Conservation (phyloP, 805 yeast genomes). For the Debaryomyces castellii region DNA sequence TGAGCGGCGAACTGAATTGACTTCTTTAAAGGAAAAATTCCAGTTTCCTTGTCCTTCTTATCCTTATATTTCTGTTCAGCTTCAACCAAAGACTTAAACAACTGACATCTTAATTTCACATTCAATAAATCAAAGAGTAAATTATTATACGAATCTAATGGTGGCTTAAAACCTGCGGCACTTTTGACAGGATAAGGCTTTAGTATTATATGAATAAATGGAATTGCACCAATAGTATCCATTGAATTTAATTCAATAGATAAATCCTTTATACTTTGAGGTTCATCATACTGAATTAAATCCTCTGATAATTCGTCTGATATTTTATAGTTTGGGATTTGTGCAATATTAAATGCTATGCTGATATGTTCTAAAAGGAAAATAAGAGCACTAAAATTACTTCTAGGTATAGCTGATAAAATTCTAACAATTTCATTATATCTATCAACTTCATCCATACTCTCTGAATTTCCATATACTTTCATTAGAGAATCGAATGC, state of each 20-base stretch:
- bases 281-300: conserved; percentile 7
- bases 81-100: conserved; percentile 18
- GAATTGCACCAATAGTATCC: conserved; percentile 37
- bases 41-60: conserved; percentile 33
- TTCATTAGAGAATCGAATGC: conserved; percentile 32
- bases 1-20: neutral
- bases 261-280: conserved; percentile 5
- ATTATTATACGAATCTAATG: conserved; percentile 23
- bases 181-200: conserved; percentile 39
- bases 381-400: conserved; percentile 37
- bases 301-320: conserved; percentile 24
- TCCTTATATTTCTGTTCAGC: conserved; percentile 26
- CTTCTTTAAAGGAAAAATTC: conserved; percentile 13
- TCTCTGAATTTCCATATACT: conserved; percentile 10
- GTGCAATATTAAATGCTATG: conserved; percentile 18
- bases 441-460: conserved; percentile 1
- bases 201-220: conserved; percentile 39
- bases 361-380: conserved; percentile 36
- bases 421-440: conserved; percentile 20
- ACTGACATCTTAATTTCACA: conserved; percentile 19
- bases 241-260: conserved; percentile 27
- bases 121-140: conserved; percentile 29
- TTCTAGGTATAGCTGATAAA: conserved; percentile 36
- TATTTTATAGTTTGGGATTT: conserved; percentile 24
- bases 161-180: conserved; percentile 41